Evolutionary conservation across 768 basidiomycete genomes (phyloP), one percentile per base, ranked within the genome.

Genomic region (Lanmaoa rubissima): DNA sequence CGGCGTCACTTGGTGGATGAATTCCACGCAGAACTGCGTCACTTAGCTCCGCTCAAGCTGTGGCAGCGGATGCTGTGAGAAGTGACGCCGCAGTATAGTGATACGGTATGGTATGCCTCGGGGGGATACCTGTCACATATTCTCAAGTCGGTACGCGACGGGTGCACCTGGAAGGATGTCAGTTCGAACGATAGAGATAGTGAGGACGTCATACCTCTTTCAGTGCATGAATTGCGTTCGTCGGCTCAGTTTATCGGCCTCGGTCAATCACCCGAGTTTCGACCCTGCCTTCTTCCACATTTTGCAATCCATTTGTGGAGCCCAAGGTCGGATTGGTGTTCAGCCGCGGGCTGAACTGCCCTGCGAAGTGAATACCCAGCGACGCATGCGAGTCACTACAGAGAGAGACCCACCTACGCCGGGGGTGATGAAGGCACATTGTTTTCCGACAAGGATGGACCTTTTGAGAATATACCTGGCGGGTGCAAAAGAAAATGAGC

Each of bases 221-320:
- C 41, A 83, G 65, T 55, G 77, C 76, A 28, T 68, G 65, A 36
- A 85, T 71, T 34, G 75, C 77, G 21, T 73, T 65, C 43, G 59
- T 68, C 32, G 84, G 55, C 42, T 78, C 69, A 51, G 70, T 70
- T 32, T 70, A 66, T 16, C 64, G 64, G 8, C 73, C 73, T 16
- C 68, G 63, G 51, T 75, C 77, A 53, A 71, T 67, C n/a, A 84
- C 75, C 17, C 82, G 59, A 34, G 84, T 65, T 62, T 82, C 82
- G 31, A 84, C 82, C 54, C 78, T 74, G 70, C 82, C 75, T 60
- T 82, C 81, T 32, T 83, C 80, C 12, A 83, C 79, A 38, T 64
- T 68, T 60, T 82, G 80, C 49, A 82, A 68, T 61, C 71, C 58
- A 38, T 75, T 81, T 9, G 70, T 59, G 19, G 64, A 40, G 1